phyloP scores from a whole-genome alignment of 257 asterid genomes.

The Avicennia marina region DNA sequence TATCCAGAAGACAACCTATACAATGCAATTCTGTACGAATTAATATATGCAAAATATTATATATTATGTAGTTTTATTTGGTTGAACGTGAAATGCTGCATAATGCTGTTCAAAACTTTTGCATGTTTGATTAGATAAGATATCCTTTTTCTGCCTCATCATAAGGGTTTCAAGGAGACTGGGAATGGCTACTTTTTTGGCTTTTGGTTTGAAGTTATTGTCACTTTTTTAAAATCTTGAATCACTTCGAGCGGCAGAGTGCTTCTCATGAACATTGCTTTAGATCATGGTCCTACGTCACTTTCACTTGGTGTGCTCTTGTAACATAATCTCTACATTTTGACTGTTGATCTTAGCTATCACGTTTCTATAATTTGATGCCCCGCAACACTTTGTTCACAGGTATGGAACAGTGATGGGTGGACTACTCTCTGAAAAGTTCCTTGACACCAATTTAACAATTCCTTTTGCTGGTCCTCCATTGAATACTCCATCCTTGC shows the following conservation, averaged over 20 bases:
- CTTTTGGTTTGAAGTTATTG: too few relatives aligned
- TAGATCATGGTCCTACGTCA: not conserved
- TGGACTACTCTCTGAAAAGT: slow-evolving; percentile 88
- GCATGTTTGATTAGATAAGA: too few relatives aligned
- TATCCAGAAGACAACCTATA: too few relatives aligned
- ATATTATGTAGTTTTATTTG: too few relatives aligned
- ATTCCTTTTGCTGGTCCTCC: slow-evolving; percentile 94
- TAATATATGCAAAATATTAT: too few relatives aligned
- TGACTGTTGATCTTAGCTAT: not conserved
- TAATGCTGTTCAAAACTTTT: too few relatives aligned
- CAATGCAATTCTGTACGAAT: too few relatives aligned
- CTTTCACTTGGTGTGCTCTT: not conserved
- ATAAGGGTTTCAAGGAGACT: too few relatives aligned
- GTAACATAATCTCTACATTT: not conserved
- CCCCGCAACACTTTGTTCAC: slow-evolving; percentile 25
- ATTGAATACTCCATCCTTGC: slow-evolving; percentile 86
- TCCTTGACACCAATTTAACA: slow-evolving; percentile 78
- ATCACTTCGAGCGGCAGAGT: not conserved
- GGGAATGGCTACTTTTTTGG: too few relatives aligned
- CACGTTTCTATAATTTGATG: not conserved
- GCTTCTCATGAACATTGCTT: not conserved
- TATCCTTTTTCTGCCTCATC: too few relatives aligned
- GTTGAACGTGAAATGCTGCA: not conserved
- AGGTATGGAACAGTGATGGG: slow-evolving; percentile 99
- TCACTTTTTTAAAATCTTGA: not conserved